Evolutionary conservation across 2,329 filamentous ascomycete species (phyloP).

Genomic region (Trematosphaeria pertusa): DNA sequence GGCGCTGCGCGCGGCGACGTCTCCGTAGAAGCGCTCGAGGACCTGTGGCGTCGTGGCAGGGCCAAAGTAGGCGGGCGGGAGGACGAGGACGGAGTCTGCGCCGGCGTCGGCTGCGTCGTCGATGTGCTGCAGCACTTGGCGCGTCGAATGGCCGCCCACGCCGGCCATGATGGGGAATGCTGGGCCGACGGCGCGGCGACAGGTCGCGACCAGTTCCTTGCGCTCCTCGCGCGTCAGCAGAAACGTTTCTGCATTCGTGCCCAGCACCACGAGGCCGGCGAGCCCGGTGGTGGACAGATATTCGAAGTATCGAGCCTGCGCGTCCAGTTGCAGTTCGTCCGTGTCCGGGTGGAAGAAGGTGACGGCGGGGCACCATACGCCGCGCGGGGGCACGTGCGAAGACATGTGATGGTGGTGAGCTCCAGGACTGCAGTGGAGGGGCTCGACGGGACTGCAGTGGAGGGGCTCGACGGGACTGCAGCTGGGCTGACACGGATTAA

Average conservation of each 20-base stretch:
- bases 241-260: constrained; percentile 53
- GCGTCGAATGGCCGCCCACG: constrained; percentile 48
- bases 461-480: too few relatives aligned
- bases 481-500: too few relatives aligned
- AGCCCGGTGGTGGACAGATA: constrained; percentile 52
- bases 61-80: constrained; percentile 53
- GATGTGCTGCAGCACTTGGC: constrained; percentile 50
- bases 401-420: constrained; percentile 16
- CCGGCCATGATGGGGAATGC: constrained; percentile 52
- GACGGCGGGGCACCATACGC: constrained; percentile 44
- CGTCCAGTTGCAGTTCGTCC: constrained; percentile 47
- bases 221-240: constrained; percentile 51
- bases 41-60: constrained; percentile 48
- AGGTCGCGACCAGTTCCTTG: constrained; percentile 43
- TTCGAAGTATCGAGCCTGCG: constrained; percentile 49
- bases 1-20: constrained; percentile 62
- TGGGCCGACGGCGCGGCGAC: constrained; percentile 46
- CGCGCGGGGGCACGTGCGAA: constrained; percentile 20
- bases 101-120: constrained; percentile 47
- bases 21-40: constrained; percentile 50
- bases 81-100: constrained; percentile 49
- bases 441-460: background rate
- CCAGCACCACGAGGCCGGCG: constrained; percentile 51
- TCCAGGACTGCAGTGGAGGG: background rate
- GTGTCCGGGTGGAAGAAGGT: constrained; percentile 50